Base-by-base conservation (phyloP, 2,329 filamentous ascomycete genomes). In the Beauveria sp. region DNA sequence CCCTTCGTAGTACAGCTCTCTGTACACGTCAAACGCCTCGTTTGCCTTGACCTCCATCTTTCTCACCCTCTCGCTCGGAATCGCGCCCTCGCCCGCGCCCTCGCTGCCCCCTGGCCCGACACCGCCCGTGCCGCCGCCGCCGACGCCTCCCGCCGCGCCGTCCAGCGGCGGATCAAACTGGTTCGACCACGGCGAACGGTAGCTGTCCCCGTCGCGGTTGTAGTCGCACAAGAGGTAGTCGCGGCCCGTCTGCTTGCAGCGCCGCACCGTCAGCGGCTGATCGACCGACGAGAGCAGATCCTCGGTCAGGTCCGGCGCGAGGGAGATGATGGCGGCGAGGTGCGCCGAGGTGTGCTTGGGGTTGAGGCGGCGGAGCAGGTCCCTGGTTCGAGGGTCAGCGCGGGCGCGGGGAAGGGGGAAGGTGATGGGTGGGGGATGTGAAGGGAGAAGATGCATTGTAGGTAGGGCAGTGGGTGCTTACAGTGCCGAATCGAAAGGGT, bases 171-270 rank as follows among this genome's bases (percentile, higher is more conserved):
- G 95, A 74, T 98, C 92, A 75, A 99, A 99, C 77, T 96, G 90
- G 78, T 98, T 98, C 78, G 89, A 95, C 95, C 95, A 99, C n/a
- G 95, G 95, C 67, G 91, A 96, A 65, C 95, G 89, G 83, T 96
- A 96, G 77, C 90, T 96, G 79, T 97, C 93, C 65, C 95, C 95
- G 77, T 99, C 95, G 66, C 95, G 93, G 83, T 99, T 99, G 84
- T 99, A 99, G 83, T 99, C 95, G 82, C 95, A 99, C 71, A 97
- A 89, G 57, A 99, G 86, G 80, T 96, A 99, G 78, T 98, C 95
- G 68, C 93, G 90, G 69, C 92, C 91, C 38, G 91, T 89, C 77
- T 93, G 90, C 69, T 86, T 86, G 82, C 95, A 98, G 67, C 90
- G 89, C 69, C 89, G 88, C 65, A 96, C 84, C 63, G 89, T 87